Conservation (phyloP, 768 basidiomycete genomes). For the Glaciozyma antarctica region DNA sequence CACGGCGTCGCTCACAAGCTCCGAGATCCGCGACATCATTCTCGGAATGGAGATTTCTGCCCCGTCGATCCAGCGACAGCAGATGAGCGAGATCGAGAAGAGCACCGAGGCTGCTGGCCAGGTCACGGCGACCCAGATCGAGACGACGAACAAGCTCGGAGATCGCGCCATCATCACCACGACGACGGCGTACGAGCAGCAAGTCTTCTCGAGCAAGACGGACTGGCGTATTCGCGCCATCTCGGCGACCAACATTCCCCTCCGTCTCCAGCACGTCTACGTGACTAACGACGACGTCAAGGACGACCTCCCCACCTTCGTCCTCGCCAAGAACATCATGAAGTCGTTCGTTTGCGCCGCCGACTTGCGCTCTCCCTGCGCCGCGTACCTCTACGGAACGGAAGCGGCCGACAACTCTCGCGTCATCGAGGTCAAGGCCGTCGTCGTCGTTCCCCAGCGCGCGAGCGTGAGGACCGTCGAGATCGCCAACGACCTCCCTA, state of each 20-base stretch:
- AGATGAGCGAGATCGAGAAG: conserved; percentile 99
- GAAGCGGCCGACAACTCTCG: conserved; percentile 86
- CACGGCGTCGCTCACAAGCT: conserved; percentile 90
- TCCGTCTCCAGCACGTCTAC: conserved; percentile 96
- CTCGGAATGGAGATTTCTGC: conserved; percentile 97
- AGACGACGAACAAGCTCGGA: conserved; percentile 95
- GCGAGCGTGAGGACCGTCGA: conserved; percentile 88
- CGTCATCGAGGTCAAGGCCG: conserved; percentile 96
- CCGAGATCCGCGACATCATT: conserved; percentile 96
- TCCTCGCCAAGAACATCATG: conserved; percentile 92
- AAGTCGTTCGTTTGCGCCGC: conserved; percentile 86
- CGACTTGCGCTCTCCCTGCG: conserved; percentile 92
- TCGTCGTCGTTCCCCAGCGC: conserved; percentile 95
- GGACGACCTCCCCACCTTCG: conserved; percentile 92
- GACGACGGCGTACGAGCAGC: conserved; percentile 95
- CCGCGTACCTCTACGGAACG: conserved; percentile 78
- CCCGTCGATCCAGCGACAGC: conserved; percentile 84
- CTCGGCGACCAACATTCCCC: conserved; percentile 86
- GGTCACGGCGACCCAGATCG: conserved; percentile 93
- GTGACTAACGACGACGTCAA: conserved; percentile 99
- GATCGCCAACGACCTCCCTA: conserved; percentile 76
- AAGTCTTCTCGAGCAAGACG: conserved; percentile 97
- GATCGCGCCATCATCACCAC: conserved; percentile 92
- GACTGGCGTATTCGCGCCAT: conserved; percentile 99
- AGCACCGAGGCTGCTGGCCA: conserved; percentile 86